Evolutionary conservation across 768 basidiomycete species (phyloP), one percentile per base, ranked within the genome.

Genomic region (Mrakia gelida): DNA sequence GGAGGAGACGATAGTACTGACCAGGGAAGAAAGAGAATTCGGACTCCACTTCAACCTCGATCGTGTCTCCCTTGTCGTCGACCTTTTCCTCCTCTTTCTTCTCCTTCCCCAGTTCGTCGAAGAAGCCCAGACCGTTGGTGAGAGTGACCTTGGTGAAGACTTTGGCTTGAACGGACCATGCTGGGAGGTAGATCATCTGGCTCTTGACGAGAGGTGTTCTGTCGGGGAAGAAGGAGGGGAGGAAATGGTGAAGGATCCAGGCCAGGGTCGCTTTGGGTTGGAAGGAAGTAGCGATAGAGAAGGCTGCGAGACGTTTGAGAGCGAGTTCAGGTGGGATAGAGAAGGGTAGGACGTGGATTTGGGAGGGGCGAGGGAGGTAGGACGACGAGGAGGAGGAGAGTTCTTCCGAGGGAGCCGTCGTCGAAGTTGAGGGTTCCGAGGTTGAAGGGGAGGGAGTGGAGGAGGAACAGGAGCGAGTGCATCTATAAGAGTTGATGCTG

Each of bases 1-100:
- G 3, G 0, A 52, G 45, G 2, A 52, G 49, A 8, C 38, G 8
- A 21, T 52, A 2, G 15, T 10, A 7, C 49, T 52, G 2, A 70
- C 67, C 67, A 21, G 67, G 67, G 41, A 70, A 70, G 41, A 41
- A 70, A 3, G 67, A 70, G 41, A 70, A 70, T 7, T 70, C 67
- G 2, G 67, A 41, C 13, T 41, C 38, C 1, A 43, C 3, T 23
- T 26, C 67, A 21, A 70, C 7, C 38, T 34, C 10, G 1, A 5
- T 45, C 41, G 41, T 18, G 41, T 1, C 8, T 16, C 18, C 8
- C 11, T 10, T 23, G 59, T n/a, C 56, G 56, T 56, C 54, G 54
- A n/a, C 59, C 11, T 28, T 23, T 28, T 59, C n/a, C 59, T 59
- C 11, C 49, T 21, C 49, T 13, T 52, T 21, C 49, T 52, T 21